These are phyloP conservation scores for Xylaria digitata DNA, from an alignment of 2,329 filamentous ascomycete genomes.

Conservation along the genomic window DNA sequence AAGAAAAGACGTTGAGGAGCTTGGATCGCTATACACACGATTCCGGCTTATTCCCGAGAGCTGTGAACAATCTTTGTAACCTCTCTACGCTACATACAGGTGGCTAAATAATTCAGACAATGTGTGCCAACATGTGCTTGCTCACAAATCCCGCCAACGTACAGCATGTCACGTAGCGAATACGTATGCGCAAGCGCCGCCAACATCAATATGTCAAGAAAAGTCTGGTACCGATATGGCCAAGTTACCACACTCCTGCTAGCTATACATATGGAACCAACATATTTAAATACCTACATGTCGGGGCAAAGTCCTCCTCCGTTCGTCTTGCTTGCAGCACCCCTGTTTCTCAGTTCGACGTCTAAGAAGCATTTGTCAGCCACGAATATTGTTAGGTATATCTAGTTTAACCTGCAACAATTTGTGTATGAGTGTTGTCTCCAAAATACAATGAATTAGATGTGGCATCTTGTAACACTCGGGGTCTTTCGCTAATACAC, in stretches of 20 bases:
- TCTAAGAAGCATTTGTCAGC: not conserved
- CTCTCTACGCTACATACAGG: slow-evolving; percentile 11
- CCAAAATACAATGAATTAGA: slow-evolving; percentile 6
- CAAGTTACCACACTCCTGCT: slow-evolving; percentile 16
- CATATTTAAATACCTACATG: not conserved
- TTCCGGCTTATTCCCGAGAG: slow-evolving; percentile 32
- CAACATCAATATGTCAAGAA: slow-evolving; percentile 2
- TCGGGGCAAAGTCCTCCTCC: not conserved
- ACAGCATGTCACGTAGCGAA: not conserved
- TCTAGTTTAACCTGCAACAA: slow-evolving; percentile 6
- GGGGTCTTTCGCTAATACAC: slow-evolving; percentile 16
- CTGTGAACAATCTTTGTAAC: not conserved
- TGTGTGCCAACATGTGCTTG: slow-evolving; percentile 22
- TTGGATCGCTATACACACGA: slow-evolving; percentile 19
- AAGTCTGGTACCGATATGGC: slow-evolving; percentile 25
- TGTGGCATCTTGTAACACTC: slow-evolving; percentile 12
- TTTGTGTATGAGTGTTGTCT: slow-evolving; percentile 18
- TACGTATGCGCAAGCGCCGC: slow-evolving; percentile 11
- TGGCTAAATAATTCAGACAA: slow-evolving; percentile 19
- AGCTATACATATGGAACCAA: not conserved
- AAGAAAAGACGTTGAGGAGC: not conserved
- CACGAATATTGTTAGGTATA: not conserved
- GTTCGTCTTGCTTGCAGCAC: not conserved
- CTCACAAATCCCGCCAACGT: slow-evolving; percentile 15
- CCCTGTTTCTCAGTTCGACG: no score